phyloP scores from a whole-genome alignment of 2,329 filamentous ascomycete genomes.

The Teratosphaeriaceae sp. region DNA sequence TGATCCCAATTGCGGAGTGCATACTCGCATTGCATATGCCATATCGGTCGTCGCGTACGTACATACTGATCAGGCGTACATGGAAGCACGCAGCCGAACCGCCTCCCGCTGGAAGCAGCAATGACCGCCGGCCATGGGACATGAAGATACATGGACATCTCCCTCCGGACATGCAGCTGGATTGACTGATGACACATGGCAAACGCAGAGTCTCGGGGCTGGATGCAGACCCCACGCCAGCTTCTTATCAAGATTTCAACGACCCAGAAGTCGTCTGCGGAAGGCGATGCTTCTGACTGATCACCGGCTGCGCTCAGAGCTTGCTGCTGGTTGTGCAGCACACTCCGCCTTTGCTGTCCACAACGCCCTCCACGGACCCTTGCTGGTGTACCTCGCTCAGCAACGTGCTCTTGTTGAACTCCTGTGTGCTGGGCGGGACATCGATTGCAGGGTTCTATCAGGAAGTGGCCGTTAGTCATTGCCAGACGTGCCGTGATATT shows the following conservation, averaged over 20 bases:
- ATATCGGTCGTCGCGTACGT: not conserved
- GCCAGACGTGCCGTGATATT: not conserved
- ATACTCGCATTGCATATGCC: not conserved
- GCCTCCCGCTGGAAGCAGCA: too few species aligned
- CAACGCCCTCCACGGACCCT: conserved; percentile 26
- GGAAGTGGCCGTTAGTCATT: not conserved
- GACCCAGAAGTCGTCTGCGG: not conserved
- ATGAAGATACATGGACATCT: too few species aligned
- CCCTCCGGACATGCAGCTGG: too few species aligned
- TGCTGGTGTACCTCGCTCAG: conserved; percentile 28
- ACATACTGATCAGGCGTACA: too few species aligned
- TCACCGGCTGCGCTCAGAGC: not conserved
- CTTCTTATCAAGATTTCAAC: too few species aligned
- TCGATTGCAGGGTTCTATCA: too few species aligned
- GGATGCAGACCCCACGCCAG: too few species aligned
- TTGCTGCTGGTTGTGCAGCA: conserved; percentile 28
- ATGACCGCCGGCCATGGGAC: too few species aligned
- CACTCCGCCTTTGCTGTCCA: conserved; percentile 27
- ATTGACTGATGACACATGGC: too few species aligned
- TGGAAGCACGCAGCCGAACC: too few species aligned
- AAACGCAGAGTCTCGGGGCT: too few species aligned
- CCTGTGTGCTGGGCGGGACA: conserved; percentile 40
- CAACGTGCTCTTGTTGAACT: conserved; percentile 38
- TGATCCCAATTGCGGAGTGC: too few species aligned
- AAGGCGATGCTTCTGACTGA: not conserved